These are phyloP conservation scores for Echinosphaeria canescens DNA, from an alignment of 2,329 filamentous ascomycete species.

Conservation along the genomic window DNA sequence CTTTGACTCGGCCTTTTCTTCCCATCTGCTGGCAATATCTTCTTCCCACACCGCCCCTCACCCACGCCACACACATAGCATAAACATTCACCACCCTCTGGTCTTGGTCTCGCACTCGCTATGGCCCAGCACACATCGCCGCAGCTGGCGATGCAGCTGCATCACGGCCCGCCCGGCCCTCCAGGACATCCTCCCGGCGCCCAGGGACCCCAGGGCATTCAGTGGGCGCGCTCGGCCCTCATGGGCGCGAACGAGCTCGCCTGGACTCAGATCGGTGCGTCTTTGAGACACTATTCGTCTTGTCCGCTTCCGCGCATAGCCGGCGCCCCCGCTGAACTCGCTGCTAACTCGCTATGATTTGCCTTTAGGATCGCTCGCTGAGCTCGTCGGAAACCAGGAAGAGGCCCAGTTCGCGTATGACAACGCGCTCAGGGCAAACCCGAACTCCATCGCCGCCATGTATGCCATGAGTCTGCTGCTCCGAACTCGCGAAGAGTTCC, in stretches of 20 bases:
- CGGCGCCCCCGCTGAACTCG: slow-evolving; percentile 5
- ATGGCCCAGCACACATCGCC: slow-evolving; percentile 66
- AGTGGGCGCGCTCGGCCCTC: too few relatives aligned
- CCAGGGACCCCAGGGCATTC: slow-evolving; percentile 30
- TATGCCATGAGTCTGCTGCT: slow-evolving; percentile 84
- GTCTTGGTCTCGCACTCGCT: too few relatives aligned
- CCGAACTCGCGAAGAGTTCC: slow-evolving; percentile 80
- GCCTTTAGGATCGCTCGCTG: slow-evolving; percentile 53
- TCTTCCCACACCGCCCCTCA: too few relatives aligned
- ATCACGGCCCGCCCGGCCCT: slow-evolving; percentile 37
- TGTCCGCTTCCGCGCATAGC: slow-evolving; percentile 4
- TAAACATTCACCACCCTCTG: too few relatives aligned
- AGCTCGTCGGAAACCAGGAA: slow-evolving; percentile 73
- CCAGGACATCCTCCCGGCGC: slow-evolving; percentile 31
- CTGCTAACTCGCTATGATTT: slow-evolving; percentile 1
- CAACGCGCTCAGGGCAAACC: slow-evolving; percentile 69
- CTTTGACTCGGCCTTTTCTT: too few relatives aligned
- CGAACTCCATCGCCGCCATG: slow-evolving; percentile 78
- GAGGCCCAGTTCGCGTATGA: slow-evolving; percentile 84
- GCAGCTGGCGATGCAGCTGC: slow-evolving; percentile 50
- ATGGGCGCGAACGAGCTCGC: slow-evolving; percentile 47
- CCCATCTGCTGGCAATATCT: too few relatives aligned
- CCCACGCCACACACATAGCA: neutral
- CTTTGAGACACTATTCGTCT: too few relatives aligned
- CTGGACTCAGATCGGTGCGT: slow-evolving; percentile 86